phyloP scores from a whole-genome alignment of 1,139 yeast genomes.

The Taphrina pruni region DNA sequence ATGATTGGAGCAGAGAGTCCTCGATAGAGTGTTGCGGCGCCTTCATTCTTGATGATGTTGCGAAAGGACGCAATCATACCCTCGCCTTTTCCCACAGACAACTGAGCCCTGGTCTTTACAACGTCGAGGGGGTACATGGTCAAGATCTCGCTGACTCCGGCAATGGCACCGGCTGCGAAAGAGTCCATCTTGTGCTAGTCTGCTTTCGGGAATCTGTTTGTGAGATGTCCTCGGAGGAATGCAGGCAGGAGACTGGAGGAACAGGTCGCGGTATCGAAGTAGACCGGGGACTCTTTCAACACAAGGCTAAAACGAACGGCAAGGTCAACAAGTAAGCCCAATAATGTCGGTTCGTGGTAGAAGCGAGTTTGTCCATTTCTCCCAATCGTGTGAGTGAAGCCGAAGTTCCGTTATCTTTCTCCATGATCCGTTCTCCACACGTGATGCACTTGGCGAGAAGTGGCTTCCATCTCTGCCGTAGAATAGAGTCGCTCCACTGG shows the following conservation, averaged over 20 bases:
- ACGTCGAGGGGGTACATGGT: constrained; percentile 98
- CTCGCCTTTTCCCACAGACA: constrained; percentile 67
- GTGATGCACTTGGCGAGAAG: neutral
- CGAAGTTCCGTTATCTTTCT: constrained; percentile 16
- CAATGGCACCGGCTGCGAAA: constrained; percentile 91
- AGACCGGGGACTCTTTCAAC: too few relatives aligned
- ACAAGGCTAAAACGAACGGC: too few relatives aligned
- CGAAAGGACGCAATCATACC: constrained; percentile 77
- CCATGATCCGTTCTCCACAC: constrained; percentile 13
- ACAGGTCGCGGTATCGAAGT: too few relatives aligned
- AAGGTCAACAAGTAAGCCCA: too few relatives aligned
- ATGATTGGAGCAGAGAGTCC: constrained; percentile 76
- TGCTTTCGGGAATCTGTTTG: neutral
- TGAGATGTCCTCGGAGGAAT: neutral
- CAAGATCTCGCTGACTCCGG: constrained; percentile 93
- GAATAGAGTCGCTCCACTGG: too few relatives aligned
- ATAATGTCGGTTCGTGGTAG: too few relatives aligned
- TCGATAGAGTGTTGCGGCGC: constrained; percentile 51
- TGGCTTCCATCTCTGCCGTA: too few relatives aligned
- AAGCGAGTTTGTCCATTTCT: neutral
- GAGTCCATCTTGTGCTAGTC: constrained; percentile 31
- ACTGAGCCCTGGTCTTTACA: constrained; percentile 95
- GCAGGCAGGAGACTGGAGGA: neutral
- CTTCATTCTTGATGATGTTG: constrained; percentile 86
- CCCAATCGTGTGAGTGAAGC: constrained; percentile 3